These are phyloP conservation scores for Penicillium sp. DNA, from an alignment of 2,329 filamentous ascomycete species.

Conservation along the genomic window DNA sequence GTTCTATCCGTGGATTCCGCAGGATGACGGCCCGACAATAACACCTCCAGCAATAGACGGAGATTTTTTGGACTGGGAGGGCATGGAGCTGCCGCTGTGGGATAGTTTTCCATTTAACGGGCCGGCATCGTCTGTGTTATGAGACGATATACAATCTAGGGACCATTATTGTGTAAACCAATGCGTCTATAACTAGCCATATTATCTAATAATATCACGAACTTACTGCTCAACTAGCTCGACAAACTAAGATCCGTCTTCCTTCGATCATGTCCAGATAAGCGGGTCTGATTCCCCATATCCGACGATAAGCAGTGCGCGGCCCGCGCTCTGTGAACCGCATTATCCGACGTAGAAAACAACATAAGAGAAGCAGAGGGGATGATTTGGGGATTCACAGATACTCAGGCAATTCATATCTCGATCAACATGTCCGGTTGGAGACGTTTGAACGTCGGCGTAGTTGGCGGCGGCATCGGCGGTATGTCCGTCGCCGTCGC, in stretches of 20 bases:
- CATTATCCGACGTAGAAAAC: conserved; percentile 9
- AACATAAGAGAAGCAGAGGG: conserved; percentile 4
- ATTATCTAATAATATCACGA: not conserved
- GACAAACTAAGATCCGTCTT: not conserved
- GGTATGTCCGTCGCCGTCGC: conserved; percentile 51
- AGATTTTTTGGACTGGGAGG: conserved; percentile 28
- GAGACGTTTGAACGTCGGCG: conserved; percentile 45
- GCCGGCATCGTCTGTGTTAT: conserved; percentile 16
- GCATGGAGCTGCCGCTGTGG: conserved; percentile 34
- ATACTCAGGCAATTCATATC: not conserved
- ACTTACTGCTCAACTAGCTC: not conserved
- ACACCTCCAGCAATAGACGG: conserved; percentile 18
- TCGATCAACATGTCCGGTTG: conserved; percentile 31
- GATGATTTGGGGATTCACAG: not conserved
- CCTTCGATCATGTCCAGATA: conserved; percentile 30
- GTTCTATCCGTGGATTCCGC: conserved; percentile 16
- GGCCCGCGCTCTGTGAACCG: conserved; percentile 13
- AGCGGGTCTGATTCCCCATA: conserved; percentile 13
- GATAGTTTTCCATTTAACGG: conserved; percentile 36
- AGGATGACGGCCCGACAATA: conserved; percentile 9
- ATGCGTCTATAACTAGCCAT: not conserved
- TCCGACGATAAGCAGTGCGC: conserved; percentile 20
- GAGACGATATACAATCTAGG: not conserved
- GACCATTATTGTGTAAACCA: too few species aligned
- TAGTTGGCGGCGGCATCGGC: conserved; percentile 53